phyloP scores from a whole-genome alignment of 169 alveolate species.

The Amoebophrya sp. region DNA sequence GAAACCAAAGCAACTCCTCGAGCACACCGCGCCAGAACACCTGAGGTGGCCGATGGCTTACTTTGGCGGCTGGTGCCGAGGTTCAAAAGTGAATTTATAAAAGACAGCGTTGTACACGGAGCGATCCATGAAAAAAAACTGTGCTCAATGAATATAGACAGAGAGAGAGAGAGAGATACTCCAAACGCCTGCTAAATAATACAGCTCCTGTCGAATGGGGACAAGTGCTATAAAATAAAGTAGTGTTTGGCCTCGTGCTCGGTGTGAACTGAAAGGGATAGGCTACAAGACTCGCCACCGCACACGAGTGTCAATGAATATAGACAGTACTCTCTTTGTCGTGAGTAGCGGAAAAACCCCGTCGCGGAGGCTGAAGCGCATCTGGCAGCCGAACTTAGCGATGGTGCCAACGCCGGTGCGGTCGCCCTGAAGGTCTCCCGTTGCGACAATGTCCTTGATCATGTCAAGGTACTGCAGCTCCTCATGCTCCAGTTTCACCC shows the following conservation, averaged over 20 bases:
- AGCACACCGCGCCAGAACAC: conserved; percentile 41
- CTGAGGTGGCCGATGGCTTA: neutral
- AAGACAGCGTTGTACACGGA: too few species aligned
- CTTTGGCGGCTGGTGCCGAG: too few species aligned
- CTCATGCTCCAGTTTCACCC: conserved; percentile 35
- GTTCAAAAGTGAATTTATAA: too few species aligned
- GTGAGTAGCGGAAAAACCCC: conserved; percentile 86
- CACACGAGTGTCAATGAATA: too few species aligned
- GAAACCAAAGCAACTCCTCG: conserved; percentile 92
- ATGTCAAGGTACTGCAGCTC: conserved; percentile 66
- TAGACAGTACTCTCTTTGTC: conserved; percentile 83
- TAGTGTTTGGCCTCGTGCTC: neutral
- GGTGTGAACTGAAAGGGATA: neutral
- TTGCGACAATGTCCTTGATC: conserved; percentile 71
- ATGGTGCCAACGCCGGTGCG: conserved; percentile 55
- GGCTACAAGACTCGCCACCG: too few species aligned
- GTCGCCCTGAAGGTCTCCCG: conserved; percentile 67
- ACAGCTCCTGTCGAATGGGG: too few species aligned
- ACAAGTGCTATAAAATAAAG: neutral
- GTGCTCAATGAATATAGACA: too few species aligned
- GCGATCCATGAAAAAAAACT: neutral
- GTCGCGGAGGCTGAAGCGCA: conserved; percentile 77
- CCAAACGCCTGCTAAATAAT: too few species aligned
- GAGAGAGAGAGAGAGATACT: too few species aligned
- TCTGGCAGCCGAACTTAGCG: conserved; percentile 76